phyloP scores from a whole-genome alignment of 2,329 filamentous ascomycete species.

The Colletotrichum endophyticum region DNA sequence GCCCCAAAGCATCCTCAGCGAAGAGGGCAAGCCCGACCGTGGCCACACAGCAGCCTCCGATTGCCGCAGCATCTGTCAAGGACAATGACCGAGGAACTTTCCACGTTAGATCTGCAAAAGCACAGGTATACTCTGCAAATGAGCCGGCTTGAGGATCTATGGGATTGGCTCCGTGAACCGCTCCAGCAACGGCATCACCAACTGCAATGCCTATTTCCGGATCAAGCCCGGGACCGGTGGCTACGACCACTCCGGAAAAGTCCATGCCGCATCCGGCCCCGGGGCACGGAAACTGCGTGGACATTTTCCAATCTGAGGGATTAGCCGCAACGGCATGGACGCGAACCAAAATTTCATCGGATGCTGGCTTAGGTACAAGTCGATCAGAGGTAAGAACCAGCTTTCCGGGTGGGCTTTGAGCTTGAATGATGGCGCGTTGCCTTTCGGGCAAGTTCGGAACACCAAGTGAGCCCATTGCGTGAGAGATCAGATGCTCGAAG shows the following conservation, averaged over 20 bases:
- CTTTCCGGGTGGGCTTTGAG: background rate
- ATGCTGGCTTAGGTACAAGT: background rate
- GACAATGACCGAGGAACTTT: slow-evolving; percentile 29
- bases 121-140: slow-evolving; percentile 33
- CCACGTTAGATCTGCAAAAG: slow-evolving; percentile 22
- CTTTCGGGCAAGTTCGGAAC: background rate
- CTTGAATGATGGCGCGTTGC: background rate
- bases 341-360: slow-evolving; percentile 23
- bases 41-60: slow-evolving; percentile 25
- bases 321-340: slow-evolving; percentile 38
- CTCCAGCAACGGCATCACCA: slow-evolving; percentile 32
- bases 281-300: slow-evolving; percentile 25
- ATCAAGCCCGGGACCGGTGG: slow-evolving; percentile 21
- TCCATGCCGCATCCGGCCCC: slow-evolving; percentile 37
- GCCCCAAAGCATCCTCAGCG: slow-evolving; percentile 30
- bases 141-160: slow-evolving; percentile 26
- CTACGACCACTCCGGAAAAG: slow-evolving; percentile 36
- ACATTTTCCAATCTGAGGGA: slow-evolving; percentile 38
- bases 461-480: background rate
- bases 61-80: slow-evolving; percentile 26
- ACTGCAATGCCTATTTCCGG: background rate
- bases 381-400: background rate
- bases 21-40: slow-evolving; percentile 30
- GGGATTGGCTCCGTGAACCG: slow-evolving; percentile 24
- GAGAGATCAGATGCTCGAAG: background rate